These are phyloP conservation scores for Neckera pumila DNA, from an alignment of 225 moss, liverwort and hornwort genomes.

Conservation along the genomic window DNA sequence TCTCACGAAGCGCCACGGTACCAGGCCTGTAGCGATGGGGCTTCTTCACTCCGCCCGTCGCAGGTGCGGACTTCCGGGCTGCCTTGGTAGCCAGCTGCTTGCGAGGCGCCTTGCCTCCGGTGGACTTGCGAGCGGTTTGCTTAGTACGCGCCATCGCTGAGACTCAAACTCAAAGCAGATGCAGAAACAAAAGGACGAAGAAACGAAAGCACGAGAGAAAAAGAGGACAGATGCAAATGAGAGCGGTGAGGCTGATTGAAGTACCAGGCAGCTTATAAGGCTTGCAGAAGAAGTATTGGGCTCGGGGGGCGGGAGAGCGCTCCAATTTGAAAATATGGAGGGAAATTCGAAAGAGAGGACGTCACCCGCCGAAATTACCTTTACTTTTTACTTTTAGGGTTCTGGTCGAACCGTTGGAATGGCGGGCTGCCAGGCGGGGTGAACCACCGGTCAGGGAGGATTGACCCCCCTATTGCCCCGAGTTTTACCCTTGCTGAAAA, in stretches of 20 bases:
- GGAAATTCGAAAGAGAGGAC: neutral
- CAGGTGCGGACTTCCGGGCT: neutral
- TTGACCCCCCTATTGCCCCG: too few species aligned
- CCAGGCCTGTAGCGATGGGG: conserved; percentile 8
- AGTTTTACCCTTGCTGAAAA: too few species aligned
- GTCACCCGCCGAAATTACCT: neutral
- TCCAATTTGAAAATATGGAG: neutral
- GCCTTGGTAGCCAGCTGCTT: conserved; percentile 9
- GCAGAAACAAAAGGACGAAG: fast-evolving
- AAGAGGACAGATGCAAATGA: fast-evolving
- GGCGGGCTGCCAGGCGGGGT: too few species aligned
- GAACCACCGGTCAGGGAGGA: too few species aligned
- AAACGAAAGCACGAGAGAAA: fast-evolving
- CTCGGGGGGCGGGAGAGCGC: neutral
- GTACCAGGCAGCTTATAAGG: neutral
- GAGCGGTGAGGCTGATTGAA: fast-evolving
- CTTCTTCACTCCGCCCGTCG: conserved; percentile 18
- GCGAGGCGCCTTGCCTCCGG: conserved; percentile 12
- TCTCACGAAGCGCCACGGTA: conserved; percentile 12
- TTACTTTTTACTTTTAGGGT: neutral
- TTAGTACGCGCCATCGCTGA: conserved; percentile 14
- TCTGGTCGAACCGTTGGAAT: too few species aligned
- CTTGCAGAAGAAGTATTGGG: neutral
- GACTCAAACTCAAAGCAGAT: too few species aligned
- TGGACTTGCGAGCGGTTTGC: conserved; percentile 15